These are phyloP conservation scores for Alisma plantagoaquatica DNA, from an alignment of 106 monocot species.

Conservation along the genomic window DNA sequence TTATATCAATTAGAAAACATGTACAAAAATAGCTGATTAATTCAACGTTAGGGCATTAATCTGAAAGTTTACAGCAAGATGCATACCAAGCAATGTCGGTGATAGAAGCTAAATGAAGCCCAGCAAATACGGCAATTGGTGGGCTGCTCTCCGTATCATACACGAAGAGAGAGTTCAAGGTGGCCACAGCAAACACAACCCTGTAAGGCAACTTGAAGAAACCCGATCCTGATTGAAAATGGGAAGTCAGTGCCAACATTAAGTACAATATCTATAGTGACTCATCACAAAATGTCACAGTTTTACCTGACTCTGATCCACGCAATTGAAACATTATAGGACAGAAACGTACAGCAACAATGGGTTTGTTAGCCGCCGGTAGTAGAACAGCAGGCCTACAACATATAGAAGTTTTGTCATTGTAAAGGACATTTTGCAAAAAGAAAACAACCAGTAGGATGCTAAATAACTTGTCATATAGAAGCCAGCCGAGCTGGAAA, in stretches of 20 bases:
- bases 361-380: constrained; percentile 76
- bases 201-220: constrained; percentile 85
- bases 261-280: neutral
- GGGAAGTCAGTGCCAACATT: neutral
- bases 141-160: constrained; percentile 77
- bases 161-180: constrained; percentile 78
- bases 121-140: constrained; percentile 80
- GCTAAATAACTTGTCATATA: neutral
- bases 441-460: neutral
- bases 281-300: too few relatives aligned
- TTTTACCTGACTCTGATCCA: constrained; percentile 63
- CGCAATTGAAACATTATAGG: constrained; percentile 56
- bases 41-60: neutral
- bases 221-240: constrained; percentile 23
- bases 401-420: neutral
- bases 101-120: constrained; percentile 92
- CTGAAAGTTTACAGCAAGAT: neutral
- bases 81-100: constrained; percentile 95
- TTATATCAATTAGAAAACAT: neutral
- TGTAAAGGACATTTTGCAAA: neutral
- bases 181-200: constrained; percentile 83
- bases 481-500: neutral
- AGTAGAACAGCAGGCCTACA: constrained; percentile 69
- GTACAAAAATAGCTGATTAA: neutral
- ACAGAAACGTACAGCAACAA: constrained; percentile 84